Base-by-base conservation (phyloP, 768 basidiomycete genomes). In the Gyrodon lividus region DNA sequence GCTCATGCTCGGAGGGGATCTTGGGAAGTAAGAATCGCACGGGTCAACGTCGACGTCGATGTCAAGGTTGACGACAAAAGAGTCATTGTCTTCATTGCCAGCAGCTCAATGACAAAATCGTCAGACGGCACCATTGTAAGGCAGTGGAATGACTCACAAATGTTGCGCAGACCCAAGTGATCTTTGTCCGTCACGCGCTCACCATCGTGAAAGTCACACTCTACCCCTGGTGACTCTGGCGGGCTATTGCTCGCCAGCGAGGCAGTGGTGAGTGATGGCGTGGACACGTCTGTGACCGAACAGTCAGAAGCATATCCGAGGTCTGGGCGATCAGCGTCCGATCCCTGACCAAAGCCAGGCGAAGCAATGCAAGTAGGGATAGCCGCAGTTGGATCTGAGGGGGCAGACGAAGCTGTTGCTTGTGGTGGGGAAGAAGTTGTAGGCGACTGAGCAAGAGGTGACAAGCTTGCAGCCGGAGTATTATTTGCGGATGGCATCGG, bases 181-280 rank as follows among this genome's bases (percentile, higher is more conserved):
- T 6, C 41, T n/a, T 13, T 24, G 4, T 16, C 24, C 6, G 20
- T 34, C 20, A 28, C 5, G 22, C 22, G 24, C 2, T 52, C 34
- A 2, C 16, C 35, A 43, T 22, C 0, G 42, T 30, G 16, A 35
- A 50, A 16, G 26, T 48, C 26, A 37, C 20, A 14, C 22, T 46
- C 35, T 3, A 35, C 8, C 3, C 42, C 33, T 10, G 54, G 54
- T 12, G 56, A 55, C 3, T 37, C 46, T 5, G 56, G 54, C 17
- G 54, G 56, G 17, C 55, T 56, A 14, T 44, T 55, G 6, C 50
- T 49, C 12, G 52, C 43, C 9, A 58, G 45, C 16, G 53, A 51
- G 6, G 56, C 53, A 16, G 52, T 48, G 13, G 56, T 51, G 14
- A 58, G 54, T 5, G 56, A 58, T 3, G 56, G 56, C 13, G 56